Evolutionary conservation across 805 yeast species (phyloP), one percentile per base, ranked within the genome.

Genomic region (Wickerhamiella siamensis): DNA sequence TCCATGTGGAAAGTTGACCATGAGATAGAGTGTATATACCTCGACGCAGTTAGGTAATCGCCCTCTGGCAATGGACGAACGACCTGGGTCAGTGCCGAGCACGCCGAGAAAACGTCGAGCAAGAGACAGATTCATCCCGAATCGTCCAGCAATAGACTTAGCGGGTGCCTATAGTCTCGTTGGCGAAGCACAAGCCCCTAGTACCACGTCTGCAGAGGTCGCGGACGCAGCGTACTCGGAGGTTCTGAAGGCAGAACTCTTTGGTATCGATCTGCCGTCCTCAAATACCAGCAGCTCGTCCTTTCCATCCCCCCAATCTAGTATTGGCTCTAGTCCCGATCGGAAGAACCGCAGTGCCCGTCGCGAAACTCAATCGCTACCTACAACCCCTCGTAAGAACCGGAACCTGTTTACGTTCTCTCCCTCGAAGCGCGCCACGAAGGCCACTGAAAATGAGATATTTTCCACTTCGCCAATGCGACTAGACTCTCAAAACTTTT

Each of bases 141-240:
- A 74, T 46, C 63, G 98, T 38, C 77, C 83, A 1, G 95, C 94
- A 1, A 72, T 84, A 20, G 93, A 84, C 53, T 64, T 88, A 14
- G 91, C 83, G 53, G 84, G 95, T 0, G 95, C 95, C 5, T 79
- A 76, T 57, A 71, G 76, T 44, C 61, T 77, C 39, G 69, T 68
- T 4, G 45, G 38, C 45, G 18, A 43, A 36, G 6, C 41, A 3
- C 18, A 19, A 9, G 4, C 19, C 61, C 62, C 40, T 71, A 66
- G 43, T 71, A 65, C 15, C 54, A 46, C 15, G n/a, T 55, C 50
- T 26, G 58, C 46, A 43, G 49, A 31, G 38, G 44, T 15, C 42
- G 95, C 95, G 4, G 83, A 83, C 56, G 66, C 80, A 48, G 83
- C 94, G 0, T 91, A 87, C 60, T 78, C 87, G 42, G 76, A 88